A percentile compares a stretch with the other conserved stretches of the same genome.
Conservation (phyloP, 306 rosid species). For the Myrica gale region DNA sequence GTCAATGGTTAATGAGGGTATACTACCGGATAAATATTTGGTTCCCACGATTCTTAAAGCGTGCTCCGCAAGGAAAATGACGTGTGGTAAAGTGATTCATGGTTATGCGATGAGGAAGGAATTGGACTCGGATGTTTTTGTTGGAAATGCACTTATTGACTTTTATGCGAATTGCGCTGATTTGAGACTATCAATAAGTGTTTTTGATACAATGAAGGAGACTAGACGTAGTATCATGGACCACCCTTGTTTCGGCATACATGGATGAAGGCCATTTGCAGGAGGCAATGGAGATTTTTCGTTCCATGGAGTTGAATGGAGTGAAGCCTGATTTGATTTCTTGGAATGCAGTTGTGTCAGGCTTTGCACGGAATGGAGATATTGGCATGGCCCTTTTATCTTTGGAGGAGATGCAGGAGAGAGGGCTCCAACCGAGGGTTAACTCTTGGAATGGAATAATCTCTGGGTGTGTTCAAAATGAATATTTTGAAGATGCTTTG, state of each 20-base stretch:
- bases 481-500: slow-evolving; percentile 42
- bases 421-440: slow-evolving; percentile 39
- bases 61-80: slow-evolving; percentile 29
- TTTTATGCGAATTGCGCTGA: slow-evolving; percentile 44
- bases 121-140: slow-evolving; percentile 33
- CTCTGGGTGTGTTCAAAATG: slow-evolving; percentile 47
- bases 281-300: slow-evolving; percentile 36
- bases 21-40: slow-evolving; percentile 39
- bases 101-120: slow-evolving; percentile 36
- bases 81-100: slow-evolving; percentile 40
- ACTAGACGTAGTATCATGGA: slow-evolving; percentile 54
- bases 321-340: slow-evolving; percentile 43
- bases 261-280: slow-evolving; percentile 40
- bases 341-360: slow-evolving; percentile 50
- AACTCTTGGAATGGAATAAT: slow-evolving; percentile 52
- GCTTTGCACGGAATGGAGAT: slow-evolving; percentile 46
- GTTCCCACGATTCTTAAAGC: slow-evolving; percentile 48
- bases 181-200: slow-evolving; percentile 36
- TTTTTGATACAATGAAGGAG: slow-evolving; percentile 38
- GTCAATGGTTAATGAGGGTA: slow-evolving; percentile 41
- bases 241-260: slow-evolving; percentile 43
- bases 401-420: slow-evolving; percentile 44
- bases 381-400: slow-evolving; percentile 33
- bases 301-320: slow-evolving; percentile 39
- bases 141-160: slow-evolving; percentile 44